Conservation (phyloP, 1,284 basidiomycete species). For the Boletus mariae region DNA sequence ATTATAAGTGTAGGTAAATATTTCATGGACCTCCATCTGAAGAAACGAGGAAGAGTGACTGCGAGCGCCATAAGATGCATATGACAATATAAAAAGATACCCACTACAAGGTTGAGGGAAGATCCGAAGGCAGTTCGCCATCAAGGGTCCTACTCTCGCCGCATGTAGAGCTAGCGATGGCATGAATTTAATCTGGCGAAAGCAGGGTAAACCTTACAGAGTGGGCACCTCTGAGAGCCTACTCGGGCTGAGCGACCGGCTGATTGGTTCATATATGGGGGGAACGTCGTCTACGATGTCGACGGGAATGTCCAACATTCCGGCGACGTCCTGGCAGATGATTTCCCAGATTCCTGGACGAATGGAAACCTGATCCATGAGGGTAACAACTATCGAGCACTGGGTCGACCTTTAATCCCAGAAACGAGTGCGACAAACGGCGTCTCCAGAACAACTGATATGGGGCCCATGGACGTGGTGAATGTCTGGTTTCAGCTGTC, state of each 20-base stretch:
- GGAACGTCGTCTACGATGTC: conserved; percentile 12
- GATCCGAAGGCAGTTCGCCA: conserved; percentile 5
- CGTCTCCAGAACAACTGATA: not conserved
- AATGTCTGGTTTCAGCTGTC: not conserved
- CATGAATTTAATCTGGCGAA: not conserved
- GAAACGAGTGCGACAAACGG: not conserved
- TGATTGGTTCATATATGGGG: conserved; percentile 20
- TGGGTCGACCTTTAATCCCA: not conserved
- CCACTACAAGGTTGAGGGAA: conserved; percentile 12
- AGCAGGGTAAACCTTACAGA: conserved; percentile 9
- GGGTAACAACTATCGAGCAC: not conserved
- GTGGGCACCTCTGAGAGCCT: not conserved
- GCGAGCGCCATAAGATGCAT: conserved; percentile 9
- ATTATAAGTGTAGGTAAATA: conserved; percentile 29
- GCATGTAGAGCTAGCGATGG: not conserved
- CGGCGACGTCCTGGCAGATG: conserved; percentile 19
- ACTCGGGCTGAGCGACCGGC: not conserved
- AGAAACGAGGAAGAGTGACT: conserved; percentile 25
- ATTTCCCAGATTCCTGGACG: conserved; percentile 24
- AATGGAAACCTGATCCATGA: conserved; percentile 17
- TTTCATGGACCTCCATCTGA: conserved; percentile 22
- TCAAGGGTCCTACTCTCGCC: conserved; percentile 5
- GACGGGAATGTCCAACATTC: not conserved
- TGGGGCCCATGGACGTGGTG: not conserved
- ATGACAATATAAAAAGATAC: conserved; percentile 1